These are phyloP conservation scores for Trichoderma asperelloides DNA, from an alignment of 495 filamentous ascomycete genomes.

Conservation along the genomic window DNA sequence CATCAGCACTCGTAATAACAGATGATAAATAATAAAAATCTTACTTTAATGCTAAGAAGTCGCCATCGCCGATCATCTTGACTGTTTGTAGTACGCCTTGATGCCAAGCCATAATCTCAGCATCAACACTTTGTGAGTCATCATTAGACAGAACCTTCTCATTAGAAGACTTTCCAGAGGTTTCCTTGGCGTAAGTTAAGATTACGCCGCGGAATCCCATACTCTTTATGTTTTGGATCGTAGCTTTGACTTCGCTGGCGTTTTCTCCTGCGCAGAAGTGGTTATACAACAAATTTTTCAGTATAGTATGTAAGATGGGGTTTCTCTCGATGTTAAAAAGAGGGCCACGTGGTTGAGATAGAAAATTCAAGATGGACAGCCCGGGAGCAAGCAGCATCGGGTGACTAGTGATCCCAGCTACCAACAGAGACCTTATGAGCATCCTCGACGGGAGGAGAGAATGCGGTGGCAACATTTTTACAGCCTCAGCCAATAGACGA, in stretches of 20 bases:
- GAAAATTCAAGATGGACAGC: conserved; percentile 54
- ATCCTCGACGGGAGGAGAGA: conserved; percentile 63
- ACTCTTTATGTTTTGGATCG: conserved; percentile 49
- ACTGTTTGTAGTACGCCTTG: conserved; percentile 70
- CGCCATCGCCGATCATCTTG: conserved; percentile 59
- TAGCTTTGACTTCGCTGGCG: conserved; percentile 47
- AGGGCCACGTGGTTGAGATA: conserved; percentile 60
- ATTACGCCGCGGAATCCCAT: conserved; percentile 71
- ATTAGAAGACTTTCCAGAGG: conserved; percentile 39
- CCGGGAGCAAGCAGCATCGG: conserved; percentile 60
- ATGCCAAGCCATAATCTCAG: conserved; percentile 64
- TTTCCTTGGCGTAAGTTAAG: conserved; percentile 66
- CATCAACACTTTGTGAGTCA: conserved; percentile 34
- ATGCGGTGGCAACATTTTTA: neutral
- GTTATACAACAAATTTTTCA: conserved; percentile 71
- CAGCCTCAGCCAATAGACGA: too few relatives aligned
- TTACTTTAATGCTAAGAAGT: conserved; percentile 82
- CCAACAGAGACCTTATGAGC: conserved; percentile 69
- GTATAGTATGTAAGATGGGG: conserved; percentile 43
- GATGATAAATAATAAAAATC: conserved; percentile 10
- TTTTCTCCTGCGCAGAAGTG: conserved; percentile 79
- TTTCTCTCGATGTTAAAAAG: conserved; percentile 50
- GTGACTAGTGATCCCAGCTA: conserved; percentile 72
- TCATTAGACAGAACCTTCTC: conserved; percentile 20
- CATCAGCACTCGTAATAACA: conserved; percentile 12